Evolutionary conservation across 2,329 filamentous ascomycete species (phyloP), one percentile per base, ranked within the genome.

Genomic region (Claviceps fusiformis): DNA sequence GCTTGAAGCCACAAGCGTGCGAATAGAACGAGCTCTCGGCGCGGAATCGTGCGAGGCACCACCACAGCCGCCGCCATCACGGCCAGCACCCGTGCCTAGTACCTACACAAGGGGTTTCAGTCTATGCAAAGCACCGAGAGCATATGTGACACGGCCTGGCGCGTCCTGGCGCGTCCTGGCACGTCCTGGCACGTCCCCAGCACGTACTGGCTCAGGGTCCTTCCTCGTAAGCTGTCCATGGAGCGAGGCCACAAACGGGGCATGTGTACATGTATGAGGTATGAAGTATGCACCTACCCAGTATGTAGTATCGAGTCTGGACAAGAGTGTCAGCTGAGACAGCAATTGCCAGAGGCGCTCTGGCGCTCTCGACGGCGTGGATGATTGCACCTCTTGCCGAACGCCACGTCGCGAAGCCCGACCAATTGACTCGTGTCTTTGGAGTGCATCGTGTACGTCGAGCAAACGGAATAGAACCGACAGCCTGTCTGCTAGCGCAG

Each of bases 401-500:
- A 50, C 54, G 54, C 56, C 51, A 53, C 54, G 56, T 57, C 35
- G 50, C 56, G 39, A 49, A 37, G 46, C 50, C 53, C 56, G 41
- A 19, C 56, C 56, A 57, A 57, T 57, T 4, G 27, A 54, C n/a
- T 19, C 44, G 24, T 37, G 39, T 43, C 13, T 29, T 3, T 6
- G 31, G 29, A 53, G 39, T 10, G 43, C 7, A 41, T 41, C 39
- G 39, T 17, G 17, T 17, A 17, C 24, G 9, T 13, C 3, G 5
- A 24, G 27, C 7, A 41, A n/a, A 54, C 45, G 50, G 11, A 39
- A 47, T 8, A 9, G 43, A 53, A 47, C 51, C 43, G 43, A 52
- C 17, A 44, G 50, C 50, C 9, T 52, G 50, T 52, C 27, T 52
- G 43, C 45, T 41, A 27, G 24, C 11, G 49, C 29, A 11, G 39